Conservation (phyloP, 164 flowering plant genomes). For the Paratinospora sagittata region DNA sequence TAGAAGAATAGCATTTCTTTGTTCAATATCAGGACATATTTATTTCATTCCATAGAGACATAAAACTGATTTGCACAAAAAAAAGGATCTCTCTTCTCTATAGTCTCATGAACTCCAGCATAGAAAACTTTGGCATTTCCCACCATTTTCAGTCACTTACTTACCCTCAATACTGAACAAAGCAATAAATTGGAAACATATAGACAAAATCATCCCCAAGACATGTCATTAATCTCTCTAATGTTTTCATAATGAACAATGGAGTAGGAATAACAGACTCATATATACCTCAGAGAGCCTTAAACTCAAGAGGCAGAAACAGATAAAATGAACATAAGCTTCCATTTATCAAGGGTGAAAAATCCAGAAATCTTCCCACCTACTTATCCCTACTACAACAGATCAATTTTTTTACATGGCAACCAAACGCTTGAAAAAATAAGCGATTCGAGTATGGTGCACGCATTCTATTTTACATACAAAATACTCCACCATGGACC, state of each 20-base stretch:
- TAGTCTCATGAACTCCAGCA: too few relatives aligned
- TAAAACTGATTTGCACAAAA: too few relatives aligned
- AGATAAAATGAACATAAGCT: neutral
- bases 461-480: conserved; percentile 24
- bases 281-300: neutral
- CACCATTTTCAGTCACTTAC: neutral
- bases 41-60: too few relatives aligned
- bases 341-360: neutral
- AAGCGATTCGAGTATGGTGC: conserved; percentile 20
- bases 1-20: neutral
- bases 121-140: too few relatives aligned
- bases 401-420: conserved; percentile 33
- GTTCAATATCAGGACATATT: neutral
- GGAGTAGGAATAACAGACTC: too few relatives aligned
- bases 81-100: too few relatives aligned
- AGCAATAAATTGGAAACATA: too few relatives aligned
- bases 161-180: neutral
- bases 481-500: conserved; percentile 14
- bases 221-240: too few relatives aligned
- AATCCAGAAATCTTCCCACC: neutral
- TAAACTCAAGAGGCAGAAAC: neutral
- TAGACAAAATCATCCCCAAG: too few relatives aligned
- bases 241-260: too few relatives aligned
- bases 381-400: conserved; percentile 12
- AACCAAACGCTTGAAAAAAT: conserved; percentile 15